Base-by-base conservation (phyloP, 73 alveolate genomes). In the Paramecium sonneborni region DNA sequence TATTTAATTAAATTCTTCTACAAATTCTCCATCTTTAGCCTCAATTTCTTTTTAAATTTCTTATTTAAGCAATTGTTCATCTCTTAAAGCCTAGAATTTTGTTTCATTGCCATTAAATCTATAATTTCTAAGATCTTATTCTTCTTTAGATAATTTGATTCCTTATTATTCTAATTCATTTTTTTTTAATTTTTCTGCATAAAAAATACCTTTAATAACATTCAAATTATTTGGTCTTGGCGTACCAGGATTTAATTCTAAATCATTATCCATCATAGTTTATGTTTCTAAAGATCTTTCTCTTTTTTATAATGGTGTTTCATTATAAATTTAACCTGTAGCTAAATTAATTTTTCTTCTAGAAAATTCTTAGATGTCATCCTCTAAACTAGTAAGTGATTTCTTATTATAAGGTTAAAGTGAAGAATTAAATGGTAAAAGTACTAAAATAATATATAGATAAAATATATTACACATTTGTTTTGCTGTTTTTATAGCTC, bases 401-500 rank as follows among this genome's bases (percentile, higher is more conserved):
- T 70, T 88, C 10, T 37, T 68, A 88, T 88, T 85, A 12, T 76
- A 70, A 41, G 94, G 91, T 72, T 88, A 24, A 14, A 88, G 23
- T 37, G 57, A 23, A 12, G 91, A 84, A 46, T 35, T 43, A 12
- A 26, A 70, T 0, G 94, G 94, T 38, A 88, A 38, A 9, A 88
- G 57, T 2, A 88, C 93, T 86, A 56, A 10, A 39, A 44, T 6
- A n/a, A n/a, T n/a, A n/a, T 24, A 32, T 5, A 5, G 18, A 21
- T 28, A 23, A 18, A 4, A 34, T 30, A n/a, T 28, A 15, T 20
- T 86, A 86, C 93, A 41, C 93, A 94, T 92, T 32, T 88, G 86
- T 57, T 97, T 93, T 10, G 92, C 76, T 21, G 82, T 58, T 79
- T 86, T 94, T 28, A 96, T 86, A 6, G 94, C 76, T 44, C 86